phyloP scores from a whole-genome alignment of 305 asterid species.

The Lippia alba region DNA sequence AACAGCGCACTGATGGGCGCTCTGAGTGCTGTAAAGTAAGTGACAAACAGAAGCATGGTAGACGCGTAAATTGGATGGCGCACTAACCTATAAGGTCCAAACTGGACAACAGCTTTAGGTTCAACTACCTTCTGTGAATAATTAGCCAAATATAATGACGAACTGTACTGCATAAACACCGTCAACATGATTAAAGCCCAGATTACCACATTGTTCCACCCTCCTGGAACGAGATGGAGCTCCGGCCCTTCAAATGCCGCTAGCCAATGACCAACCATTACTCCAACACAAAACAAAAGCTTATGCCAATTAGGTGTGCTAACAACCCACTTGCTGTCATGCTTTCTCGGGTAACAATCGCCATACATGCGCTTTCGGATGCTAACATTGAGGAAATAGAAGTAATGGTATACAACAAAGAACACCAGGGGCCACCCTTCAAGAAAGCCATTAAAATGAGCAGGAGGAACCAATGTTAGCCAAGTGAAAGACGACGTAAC shows the following conservation, averaged over 20 bases:
- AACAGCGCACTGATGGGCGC: conserved; percentile 74
- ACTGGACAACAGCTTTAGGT: conserved; percentile 89
- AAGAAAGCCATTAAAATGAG: conserved; percentile 91
- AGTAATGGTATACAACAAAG: conserved; percentile 84
- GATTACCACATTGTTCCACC: conserved; percentile 65
- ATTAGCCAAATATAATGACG: conserved; percentile 83
- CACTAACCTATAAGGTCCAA: conserved; percentile 87
- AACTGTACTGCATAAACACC: conserved; percentile 75
- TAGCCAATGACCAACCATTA: conserved; percentile 75
- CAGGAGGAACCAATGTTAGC: conserved; percentile 92
- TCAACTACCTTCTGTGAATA: conserved; percentile 95
- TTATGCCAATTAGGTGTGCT: conserved; percentile 70
- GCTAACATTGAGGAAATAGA: conserved; percentile 73
- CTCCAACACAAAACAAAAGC: conserved; percentile 64
- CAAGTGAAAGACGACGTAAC: conserved; percentile 86
- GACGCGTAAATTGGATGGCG: conserved; percentile 96
- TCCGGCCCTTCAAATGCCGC: conserved; percentile 92
- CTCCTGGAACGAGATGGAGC: conserved; percentile 80
- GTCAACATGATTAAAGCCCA: conserved; percentile 68
- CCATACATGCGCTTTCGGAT: conserved; percentile 83
- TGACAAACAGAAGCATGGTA: conserved; percentile 78
- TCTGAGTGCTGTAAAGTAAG: conserved; percentile 72
- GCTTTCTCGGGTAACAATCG: conserved; percentile 67
- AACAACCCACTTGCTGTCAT: conserved; percentile 76
- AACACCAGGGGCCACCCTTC: conserved; percentile 98